Percentiles rank a stretch among this genome's conserved stretches.
Conservation (phyloP, 225 moss, liverwort and hornwort species). For the Sphagnum contortum region DNA sequence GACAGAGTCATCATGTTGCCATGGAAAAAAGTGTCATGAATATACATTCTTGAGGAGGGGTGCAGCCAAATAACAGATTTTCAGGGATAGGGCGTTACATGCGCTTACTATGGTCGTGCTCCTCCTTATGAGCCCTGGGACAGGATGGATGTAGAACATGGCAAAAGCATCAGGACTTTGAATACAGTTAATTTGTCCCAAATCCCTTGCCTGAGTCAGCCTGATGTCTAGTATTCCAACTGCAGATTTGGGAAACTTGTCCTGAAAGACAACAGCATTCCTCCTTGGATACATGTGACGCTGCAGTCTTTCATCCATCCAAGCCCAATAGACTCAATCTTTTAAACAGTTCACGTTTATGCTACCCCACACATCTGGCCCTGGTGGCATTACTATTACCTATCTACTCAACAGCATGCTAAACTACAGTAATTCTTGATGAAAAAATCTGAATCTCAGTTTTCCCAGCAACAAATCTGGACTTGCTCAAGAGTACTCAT, state of each 20-base stretch:
- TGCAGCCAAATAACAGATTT: no score
- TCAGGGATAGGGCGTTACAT: slow-evolving; percentile 63
- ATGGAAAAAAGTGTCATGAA: no score
- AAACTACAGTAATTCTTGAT: no score
- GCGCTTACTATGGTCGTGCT: slow-evolving; percentile 99
- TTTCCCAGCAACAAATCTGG: no score
- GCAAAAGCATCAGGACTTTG: slow-evolving; percentile 63
- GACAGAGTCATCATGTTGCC: no score
- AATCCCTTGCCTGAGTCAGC: slow-evolving; percentile 82
- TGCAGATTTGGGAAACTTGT: slow-evolving; percentile 16
- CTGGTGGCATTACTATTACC: no score
- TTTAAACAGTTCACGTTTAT: slow-evolving; percentile 10
- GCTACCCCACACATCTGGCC: not conserved
- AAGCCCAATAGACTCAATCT: slow-evolving; percentile 1
- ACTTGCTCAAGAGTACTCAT: no score
- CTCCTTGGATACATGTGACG: slow-evolving; percentile 75
- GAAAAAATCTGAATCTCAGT: no score
- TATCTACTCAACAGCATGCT: no score
- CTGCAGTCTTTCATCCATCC: slow-evolving; percentile 36
- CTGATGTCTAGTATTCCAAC: slow-evolving; percentile 75
- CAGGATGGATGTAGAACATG: slow-evolving; percentile 70
- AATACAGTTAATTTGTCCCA: slow-evolving; percentile 26
- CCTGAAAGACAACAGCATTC: slow-evolving; percentile 46
- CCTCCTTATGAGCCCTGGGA: slow-evolving; percentile 89
- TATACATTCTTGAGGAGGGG: no score